Evolutionary conservation across 495 filamentous ascomycete genomes (phyloP).

Genomic region (Poronia punctata): DNA sequence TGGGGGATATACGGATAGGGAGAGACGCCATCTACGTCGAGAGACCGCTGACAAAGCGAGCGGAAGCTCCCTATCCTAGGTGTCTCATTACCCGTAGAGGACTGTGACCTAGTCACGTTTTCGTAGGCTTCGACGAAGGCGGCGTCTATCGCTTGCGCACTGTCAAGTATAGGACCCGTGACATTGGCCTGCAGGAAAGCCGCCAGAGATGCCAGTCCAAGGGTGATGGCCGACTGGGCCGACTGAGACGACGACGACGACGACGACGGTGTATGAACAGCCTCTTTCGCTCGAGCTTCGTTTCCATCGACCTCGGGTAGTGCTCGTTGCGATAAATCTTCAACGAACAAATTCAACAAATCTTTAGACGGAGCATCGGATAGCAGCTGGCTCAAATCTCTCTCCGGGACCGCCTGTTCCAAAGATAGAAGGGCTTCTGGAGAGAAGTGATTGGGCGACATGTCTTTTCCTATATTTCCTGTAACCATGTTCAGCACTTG

Average conservation of each 20-base stretch:
- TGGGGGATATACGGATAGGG: slow-evolving; percentile 78
- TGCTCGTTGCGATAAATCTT: not conserved
- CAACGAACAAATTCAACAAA: not conserved
- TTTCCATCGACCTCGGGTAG: not conserved
- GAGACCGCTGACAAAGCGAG: slow-evolving; percentile 49
- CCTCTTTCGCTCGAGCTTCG: not conserved
- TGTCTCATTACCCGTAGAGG: slow-evolving; percentile 1
- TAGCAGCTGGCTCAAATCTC: slow-evolving; percentile 17
- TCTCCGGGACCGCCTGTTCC: not conserved
- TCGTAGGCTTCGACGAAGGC: slow-evolving; percentile 20
- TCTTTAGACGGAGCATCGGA: slow-evolving; percentile 17
- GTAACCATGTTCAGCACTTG: no score
- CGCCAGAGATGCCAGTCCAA: slow-evolving; percentile 67
- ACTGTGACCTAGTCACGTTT: not conserved
- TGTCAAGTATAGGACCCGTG: slow-evolving; percentile 74
- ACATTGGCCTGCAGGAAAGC: slow-evolving; percentile 89
- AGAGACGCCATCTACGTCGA: slow-evolving; percentile 78
- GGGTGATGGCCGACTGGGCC: slow-evolving; percentile 3
- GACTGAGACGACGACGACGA: not conserved
- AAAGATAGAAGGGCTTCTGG: not conserved
- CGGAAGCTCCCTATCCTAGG: slow-evolving; percentile 14
- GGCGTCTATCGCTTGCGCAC: slow-evolving; percentile 17
- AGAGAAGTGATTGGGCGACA: slow-evolving; percentile 1
- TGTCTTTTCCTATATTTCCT: not conserved
- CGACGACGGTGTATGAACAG: not conserved